Percentiles rank a stretch among this genome's conserved stretches.
Conservation (phyloP, 225 moss, liverwort and hornwort genomes). For the Physcomitrellopsis africana region DNA sequence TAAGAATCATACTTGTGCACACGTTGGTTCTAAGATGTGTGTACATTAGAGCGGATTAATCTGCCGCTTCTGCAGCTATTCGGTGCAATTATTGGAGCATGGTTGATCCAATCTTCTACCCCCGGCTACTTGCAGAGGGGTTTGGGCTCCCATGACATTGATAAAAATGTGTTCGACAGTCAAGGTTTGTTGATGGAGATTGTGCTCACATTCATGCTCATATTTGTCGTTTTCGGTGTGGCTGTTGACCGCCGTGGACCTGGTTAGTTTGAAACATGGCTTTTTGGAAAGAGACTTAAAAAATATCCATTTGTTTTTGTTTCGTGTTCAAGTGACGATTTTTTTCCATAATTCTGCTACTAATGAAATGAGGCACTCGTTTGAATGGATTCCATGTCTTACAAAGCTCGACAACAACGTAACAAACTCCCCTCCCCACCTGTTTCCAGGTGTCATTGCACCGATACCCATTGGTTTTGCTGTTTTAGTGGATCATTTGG, state of each 20-base stretch:
- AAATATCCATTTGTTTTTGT: background rate
- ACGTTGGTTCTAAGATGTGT: background rate
- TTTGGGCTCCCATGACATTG: slow-evolving; percentile 91
- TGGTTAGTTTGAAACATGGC: slow-evolving; percentile 46
- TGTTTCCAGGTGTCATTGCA: slow-evolving; percentile 83
- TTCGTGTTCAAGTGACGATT: background rate
- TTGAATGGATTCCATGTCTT: background rate
- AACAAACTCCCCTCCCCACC: background rate
- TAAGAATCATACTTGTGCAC: background rate
- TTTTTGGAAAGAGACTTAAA: slow-evolving; percentile 1
- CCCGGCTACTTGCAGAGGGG: slow-evolving; percentile 66
- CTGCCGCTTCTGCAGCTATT: slow-evolving; percentile 57
- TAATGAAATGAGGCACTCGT: background rate
- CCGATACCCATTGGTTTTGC: slow-evolving; percentile 96
- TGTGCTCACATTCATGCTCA: slow-evolving; percentile 86
- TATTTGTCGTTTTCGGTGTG: slow-evolving; percentile 96
- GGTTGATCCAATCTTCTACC: slow-evolving; percentile 74
- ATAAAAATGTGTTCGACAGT: slow-evolving; percentile 56
- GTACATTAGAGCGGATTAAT: background rate
- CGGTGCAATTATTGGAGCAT: slow-evolving; percentile 84
- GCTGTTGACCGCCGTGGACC: slow-evolving; percentile 98
- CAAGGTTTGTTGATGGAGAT: slow-evolving; percentile 95
- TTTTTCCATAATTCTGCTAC: background rate
- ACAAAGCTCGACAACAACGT: background rate
- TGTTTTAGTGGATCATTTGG: slow-evolving; percentile 88